These are phyloP conservation scores for Stemphylium lycopersici DNA, from an alignment of 2,329 filamentous ascomycete genomes.

Conservation along the genomic window DNA sequence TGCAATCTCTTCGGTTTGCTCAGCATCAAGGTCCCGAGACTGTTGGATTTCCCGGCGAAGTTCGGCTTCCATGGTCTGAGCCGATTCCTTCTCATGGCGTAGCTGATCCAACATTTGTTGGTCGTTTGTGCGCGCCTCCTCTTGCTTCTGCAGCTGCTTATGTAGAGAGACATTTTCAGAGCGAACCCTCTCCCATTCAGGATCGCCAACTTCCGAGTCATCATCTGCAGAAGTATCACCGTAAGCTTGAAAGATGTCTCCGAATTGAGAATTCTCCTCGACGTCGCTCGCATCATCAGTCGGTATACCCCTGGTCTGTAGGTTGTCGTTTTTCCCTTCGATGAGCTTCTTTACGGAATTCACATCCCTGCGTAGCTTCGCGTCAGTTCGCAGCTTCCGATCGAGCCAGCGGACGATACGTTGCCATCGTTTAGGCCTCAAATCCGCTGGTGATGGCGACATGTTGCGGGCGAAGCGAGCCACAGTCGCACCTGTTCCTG, in stretches of 20 bases:
- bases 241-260: not conserved
- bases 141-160: not conserved
- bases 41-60: not conserved
- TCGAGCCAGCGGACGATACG: no score
- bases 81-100: no score
- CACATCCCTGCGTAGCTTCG: no score
- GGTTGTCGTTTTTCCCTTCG: no score
- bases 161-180: not conserved
- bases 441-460: not conserved
- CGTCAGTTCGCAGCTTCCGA: no score
- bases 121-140: not conserved
- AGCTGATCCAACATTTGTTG: no score
- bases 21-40: not conserved
- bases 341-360: no score
- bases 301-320: no score
- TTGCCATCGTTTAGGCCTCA: not conserved
- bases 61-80: not conserved
- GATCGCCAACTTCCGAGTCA: not conserved
- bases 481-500: not conserved
- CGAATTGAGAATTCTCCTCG: not conserved
- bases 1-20: not conserved
- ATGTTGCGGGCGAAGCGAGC: not conserved
- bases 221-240: not conserved
- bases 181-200: no score
- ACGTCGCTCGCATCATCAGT: no score